Evolutionary conservation across 2,329 filamentous ascomycete genomes (phyloP).

Genomic region (Cryphonectria japonica): DNA sequence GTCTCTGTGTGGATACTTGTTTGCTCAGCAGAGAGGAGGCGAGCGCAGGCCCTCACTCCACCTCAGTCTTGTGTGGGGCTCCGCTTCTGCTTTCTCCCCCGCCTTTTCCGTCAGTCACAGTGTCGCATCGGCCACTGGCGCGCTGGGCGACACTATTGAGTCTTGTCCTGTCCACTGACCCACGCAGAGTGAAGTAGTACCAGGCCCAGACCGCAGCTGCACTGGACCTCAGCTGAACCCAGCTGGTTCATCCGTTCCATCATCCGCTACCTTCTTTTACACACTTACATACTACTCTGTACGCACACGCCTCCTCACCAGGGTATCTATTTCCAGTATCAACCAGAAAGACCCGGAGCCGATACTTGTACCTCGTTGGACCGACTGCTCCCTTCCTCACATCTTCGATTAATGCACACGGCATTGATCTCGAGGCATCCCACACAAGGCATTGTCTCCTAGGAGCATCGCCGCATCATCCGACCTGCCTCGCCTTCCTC

Average conservation of each 20-base stretch:
- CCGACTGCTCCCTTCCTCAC: background rate
- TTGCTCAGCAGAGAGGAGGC: too few species aligned
- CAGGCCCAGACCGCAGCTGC: background rate
- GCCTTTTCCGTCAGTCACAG: constrained; percentile 10
- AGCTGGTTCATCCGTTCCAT: background rate
- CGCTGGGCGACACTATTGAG: background rate
- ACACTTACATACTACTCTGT: background rate
- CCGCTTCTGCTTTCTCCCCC: constrained; percentile 1
- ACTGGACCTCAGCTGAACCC: background rate
- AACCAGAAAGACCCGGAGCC: background rate
- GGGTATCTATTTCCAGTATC: background rate
- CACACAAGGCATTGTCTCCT: constrained; percentile 18
- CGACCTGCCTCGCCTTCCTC: background rate
- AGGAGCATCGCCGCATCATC: constrained; percentile 18
- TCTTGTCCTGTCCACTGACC: background rate
- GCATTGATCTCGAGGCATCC: constrained; percentile 3
- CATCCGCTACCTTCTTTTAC: background rate
- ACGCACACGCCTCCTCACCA: background rate
- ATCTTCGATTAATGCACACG: constrained; percentile 2
- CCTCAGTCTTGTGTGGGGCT: background rate
- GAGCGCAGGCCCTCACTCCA: background rate
- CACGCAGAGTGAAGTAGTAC: background rate
- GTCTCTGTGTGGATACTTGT: too few species aligned
- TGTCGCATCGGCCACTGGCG: constrained; percentile 1
- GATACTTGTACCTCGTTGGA: background rate